These are phyloP conservation scores for Glycyrrhiza uralensis DNA, from an alignment of 306 rosid species.

Conservation along the genomic window DNA sequence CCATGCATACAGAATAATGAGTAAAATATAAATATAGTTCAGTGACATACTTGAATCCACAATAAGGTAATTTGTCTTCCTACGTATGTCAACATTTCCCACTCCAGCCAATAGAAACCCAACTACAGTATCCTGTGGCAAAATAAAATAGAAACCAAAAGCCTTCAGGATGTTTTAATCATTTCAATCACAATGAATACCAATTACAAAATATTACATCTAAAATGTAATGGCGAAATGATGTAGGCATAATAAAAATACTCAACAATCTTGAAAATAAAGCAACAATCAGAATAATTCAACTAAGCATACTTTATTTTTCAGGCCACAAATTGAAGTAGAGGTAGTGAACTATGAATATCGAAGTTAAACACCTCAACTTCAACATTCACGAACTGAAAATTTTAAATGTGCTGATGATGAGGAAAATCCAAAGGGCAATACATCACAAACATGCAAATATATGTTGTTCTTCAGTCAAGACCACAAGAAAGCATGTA, in stretches of 20 bases:
- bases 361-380: neutral
- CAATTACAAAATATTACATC: neutral
- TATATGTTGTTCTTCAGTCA: neutral
- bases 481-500: neutral
- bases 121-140: constrained; percentile 75
- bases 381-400: neutral
- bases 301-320: neutral
- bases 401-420: neutral
- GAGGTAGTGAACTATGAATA: neutral
- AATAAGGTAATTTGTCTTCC: constrained; percentile 90
- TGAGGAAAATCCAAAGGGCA: neutral
- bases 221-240: neutral
- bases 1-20: neutral
- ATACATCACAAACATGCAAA: neutral
- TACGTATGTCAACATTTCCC: constrained; percentile 87
- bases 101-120: constrained; percentile 98
- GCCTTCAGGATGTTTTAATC: neutral
- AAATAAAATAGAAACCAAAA: neutral
- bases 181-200: constrained; percentile 9
- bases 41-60: constrained; percentile 82
- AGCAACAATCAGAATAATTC: neutral
- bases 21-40: neutral
- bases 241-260: neutral
- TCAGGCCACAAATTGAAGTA: neutral
- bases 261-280: neutral